Conservation (phyloP, 352 stramenopile species). For the Pythium biforme region DNA sequence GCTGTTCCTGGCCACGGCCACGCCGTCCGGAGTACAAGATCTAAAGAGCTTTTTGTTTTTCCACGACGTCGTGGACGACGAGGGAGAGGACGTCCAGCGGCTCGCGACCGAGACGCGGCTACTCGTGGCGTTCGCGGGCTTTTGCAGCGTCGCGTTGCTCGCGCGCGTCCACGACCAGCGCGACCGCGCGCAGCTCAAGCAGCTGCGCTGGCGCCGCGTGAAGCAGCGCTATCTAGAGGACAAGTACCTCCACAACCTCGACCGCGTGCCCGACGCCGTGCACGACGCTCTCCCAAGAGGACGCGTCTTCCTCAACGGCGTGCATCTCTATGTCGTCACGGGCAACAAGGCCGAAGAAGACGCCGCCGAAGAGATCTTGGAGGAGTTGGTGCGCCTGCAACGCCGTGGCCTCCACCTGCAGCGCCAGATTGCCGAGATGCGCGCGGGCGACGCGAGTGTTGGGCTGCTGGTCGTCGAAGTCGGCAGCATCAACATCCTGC, state of each 20-base stretch:
- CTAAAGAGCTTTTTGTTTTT: conserved; percentile 31
- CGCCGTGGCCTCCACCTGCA: conserved; percentile 38
- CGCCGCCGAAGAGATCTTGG: conserved; percentile 64
- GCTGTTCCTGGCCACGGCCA: conserved; percentile 24
- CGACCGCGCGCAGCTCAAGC: conserved; percentile 36
- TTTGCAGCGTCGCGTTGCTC: conserved; percentile 33
- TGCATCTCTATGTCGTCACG: conserved; percentile 65
- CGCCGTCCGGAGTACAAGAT: conserved; percentile 2
- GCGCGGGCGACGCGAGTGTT: conserved; percentile 23
- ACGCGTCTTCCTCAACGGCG: conserved; percentile 71
- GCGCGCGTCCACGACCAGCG: conserved; percentile 33
- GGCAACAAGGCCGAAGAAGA: conserved; percentile 70
- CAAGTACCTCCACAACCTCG: conserved; percentile 62
- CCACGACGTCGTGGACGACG: background rate
- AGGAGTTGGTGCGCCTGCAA: conserved; percentile 49
- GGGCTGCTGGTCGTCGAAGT: conserved; percentile 55
- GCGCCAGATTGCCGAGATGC: conserved; percentile 39
- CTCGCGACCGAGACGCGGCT: conserved; percentile 33
- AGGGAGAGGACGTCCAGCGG: background rate
- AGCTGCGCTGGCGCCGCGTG: conserved; percentile 22
- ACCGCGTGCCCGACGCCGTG: conserved; percentile 30
- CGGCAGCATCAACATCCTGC: conserved; percentile 63
- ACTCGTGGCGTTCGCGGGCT: conserved; percentile 40
- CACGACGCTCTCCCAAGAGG: conserved; percentile 37
- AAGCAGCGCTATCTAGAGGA: conserved; percentile 45